phyloP scores from a whole-genome alignment of 345 rosid genomes.

The Punica granatum region DNA sequence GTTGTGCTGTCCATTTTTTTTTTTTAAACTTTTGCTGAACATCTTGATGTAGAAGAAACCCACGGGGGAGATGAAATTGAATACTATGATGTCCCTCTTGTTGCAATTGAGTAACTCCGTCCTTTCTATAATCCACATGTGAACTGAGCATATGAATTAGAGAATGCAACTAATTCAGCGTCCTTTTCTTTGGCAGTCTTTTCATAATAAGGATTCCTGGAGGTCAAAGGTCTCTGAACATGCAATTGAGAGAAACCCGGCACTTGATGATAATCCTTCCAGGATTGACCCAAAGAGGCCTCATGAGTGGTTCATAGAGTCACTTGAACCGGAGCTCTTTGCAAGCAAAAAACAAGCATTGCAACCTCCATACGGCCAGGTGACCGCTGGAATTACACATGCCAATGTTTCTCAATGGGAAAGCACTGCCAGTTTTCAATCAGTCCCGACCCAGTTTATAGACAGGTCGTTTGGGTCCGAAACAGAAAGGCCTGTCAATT shows the following conservation, averaged over 20 bases:
- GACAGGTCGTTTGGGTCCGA: conserved; percentile 62
- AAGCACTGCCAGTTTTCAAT: conserved; percentile 43
- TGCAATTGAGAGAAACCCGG: conserved; percentile 40
- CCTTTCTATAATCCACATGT: background rate
- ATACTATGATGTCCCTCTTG: background rate
- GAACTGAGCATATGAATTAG: background rate
- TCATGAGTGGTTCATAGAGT: conserved; percentile 62
- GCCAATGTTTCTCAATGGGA: conserved; percentile 54
- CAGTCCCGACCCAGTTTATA: conserved; percentile 54
- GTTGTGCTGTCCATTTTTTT: no score
- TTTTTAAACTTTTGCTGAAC: no score
- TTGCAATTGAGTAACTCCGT: conserved; percentile 5
- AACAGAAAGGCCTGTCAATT: conserved; percentile 43
- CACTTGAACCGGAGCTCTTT: conserved; percentile 55
- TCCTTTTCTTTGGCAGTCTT: conserved; percentile 31
- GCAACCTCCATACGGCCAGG: conserved; percentile 29
- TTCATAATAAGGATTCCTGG: conserved; percentile 68
- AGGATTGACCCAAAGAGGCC: conserved; percentile 62
- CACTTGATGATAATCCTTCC: conserved; percentile 47
- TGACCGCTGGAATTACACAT: conserved; percentile 27
- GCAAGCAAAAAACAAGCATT: conserved; percentile 74
- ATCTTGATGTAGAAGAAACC: no score
- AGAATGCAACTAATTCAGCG: no score
- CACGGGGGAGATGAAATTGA: no score
- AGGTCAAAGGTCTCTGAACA: conserved; percentile 39